Conservation (phyloP, 495 filamentous ascomycete species). For the Penicillium ochrochloron region DNA sequence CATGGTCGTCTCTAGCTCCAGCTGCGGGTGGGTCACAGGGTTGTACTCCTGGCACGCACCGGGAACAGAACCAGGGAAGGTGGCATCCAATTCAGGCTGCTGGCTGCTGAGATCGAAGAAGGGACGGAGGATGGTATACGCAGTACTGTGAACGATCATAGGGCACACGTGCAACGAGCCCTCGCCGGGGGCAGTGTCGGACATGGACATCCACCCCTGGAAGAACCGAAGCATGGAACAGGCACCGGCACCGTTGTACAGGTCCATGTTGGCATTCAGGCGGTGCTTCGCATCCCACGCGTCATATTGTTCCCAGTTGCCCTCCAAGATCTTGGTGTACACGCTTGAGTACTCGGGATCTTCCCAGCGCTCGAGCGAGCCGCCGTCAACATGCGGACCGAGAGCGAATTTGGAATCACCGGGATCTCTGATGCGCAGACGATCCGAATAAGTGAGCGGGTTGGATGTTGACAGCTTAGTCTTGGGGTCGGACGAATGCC, state of each 20-base stretch:
- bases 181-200: conserved; percentile 68
- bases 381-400: conserved; percentile 85
- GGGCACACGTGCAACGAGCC: conserved; percentile 88
- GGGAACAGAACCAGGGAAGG: conserved; percentile 75
- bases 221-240: conserved; percentile 88
- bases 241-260: conserved; percentile 82
- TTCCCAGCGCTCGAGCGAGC: conserved; percentile 88
- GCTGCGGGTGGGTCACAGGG: conserved; percentile 72
- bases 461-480: conserved; percentile 65
- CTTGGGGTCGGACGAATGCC: conserved; percentile 69
- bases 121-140: conserved; percentile 82
- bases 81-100: conserved; percentile 43
- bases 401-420: conserved; percentile 81
- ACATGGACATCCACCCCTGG: conserved; percentile 88
- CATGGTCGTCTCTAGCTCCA: conserved; percentile 74
- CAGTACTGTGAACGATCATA: conserved; percentile 70
- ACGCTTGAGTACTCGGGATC: conserved; percentile 74
- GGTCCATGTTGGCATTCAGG: conserved; percentile 68
- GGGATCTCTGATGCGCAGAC: conserved; percentile 68
- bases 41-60: conserved; percentile 80
- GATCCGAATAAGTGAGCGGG: conserved; percentile 79
- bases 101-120: conserved; percentile 69
- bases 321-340: conserved; percentile 73
- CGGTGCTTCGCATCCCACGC: conserved; percentile 77
- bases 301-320: conserved; percentile 81